phyloP scores from a whole-genome alignment of 331 rosid genomes.

The Pyrus hybrid region DNA sequence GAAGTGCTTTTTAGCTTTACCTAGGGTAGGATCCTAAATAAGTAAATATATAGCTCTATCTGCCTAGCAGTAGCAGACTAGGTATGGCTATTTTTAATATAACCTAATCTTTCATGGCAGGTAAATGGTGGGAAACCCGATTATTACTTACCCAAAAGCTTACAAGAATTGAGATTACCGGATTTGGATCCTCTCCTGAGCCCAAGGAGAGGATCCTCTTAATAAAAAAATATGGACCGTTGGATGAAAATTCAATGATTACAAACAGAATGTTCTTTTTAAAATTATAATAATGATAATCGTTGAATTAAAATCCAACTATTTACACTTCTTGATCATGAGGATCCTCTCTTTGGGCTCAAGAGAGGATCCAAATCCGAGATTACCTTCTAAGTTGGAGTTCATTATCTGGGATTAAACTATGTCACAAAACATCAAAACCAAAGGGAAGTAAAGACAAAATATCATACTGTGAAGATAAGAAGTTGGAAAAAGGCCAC shows the following conservation, averaged over 20 bases:
- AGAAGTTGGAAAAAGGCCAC: neutral
- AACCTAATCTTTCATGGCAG: neutral
- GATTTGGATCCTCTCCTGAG: too few relatives aligned
- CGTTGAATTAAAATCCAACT: too few relatives aligned
- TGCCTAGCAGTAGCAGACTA: neutral
- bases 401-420: neutral
- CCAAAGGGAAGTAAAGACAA: neutral
- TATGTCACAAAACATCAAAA: neutral
- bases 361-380: too few relatives aligned
- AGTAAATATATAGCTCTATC: neutral
- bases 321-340: too few relatives aligned
- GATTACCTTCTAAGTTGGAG: neutral
- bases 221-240: too few relatives aligned
- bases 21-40: neutral
- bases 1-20: neutral
- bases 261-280: too few relatives aligned
- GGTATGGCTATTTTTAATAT: neutral
- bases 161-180: neutral
- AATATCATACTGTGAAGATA: neutral
- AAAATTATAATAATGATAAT: too few relatives aligned
- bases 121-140: conserved; percentile 5
- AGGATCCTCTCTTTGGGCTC: too few relatives aligned
- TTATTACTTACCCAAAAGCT: neutral
- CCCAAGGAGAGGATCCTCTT: too few relatives aligned
- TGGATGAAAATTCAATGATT: too few relatives aligned